These are phyloP conservation scores for Xenoacremonium recifei DNA, from an alignment of 2,329 filamentous ascomycete species.

Conservation along the genomic window DNA sequence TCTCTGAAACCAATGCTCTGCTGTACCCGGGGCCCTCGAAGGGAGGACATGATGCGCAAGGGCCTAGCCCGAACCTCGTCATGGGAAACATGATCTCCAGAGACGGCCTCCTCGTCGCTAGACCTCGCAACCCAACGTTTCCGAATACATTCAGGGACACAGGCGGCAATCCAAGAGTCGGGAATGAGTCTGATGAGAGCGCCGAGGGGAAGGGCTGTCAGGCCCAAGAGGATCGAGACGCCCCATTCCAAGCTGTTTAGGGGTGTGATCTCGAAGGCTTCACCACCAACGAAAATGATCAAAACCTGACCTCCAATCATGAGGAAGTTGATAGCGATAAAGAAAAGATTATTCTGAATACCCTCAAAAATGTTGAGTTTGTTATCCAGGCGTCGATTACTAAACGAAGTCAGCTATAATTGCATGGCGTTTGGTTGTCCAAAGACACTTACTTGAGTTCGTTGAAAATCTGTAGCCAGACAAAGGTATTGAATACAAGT, in stretches of 20 bases:
- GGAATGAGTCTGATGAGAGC: slow-evolving; percentile 71
- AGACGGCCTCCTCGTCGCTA: slow-evolving; percentile 7
- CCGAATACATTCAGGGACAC: slow-evolving; percentile 27
- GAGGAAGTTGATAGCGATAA: slow-evolving; percentile 73
- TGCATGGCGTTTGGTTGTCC: background rate
- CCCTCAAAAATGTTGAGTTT: slow-evolving; percentile 86
- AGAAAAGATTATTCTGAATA: slow-evolving; percentile 76
- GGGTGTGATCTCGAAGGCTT: slow-evolving; percentile 65
- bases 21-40: slow-evolving; percentile 29
- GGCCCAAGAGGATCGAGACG: slow-evolving; percentile 74
- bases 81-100: slow-evolving; percentile 13
- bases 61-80: slow-evolving; percentile 23
- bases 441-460: slow-evolving; percentile 49
- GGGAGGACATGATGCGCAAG: slow-evolving; percentile 29
- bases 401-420: slow-evolving; percentile 41
- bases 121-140: slow-evolving; percentile 25
- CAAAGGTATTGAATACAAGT: slow-evolving; percentile 68
- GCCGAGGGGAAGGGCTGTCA: slow-evolving; percentile 74
- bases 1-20: slow-evolving; percentile 30
- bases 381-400: slow-evolving; percentile 72
- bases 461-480: slow-evolving; percentile 74
- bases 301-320: slow-evolving; percentile 84
- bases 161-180: slow-evolving; percentile 48
- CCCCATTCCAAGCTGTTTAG: slow-evolving; percentile 75
- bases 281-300: slow-evolving; percentile 79